Evolutionary conservation across 2,329 filamentous ascomycete genomes (phyloP).

Genomic region (Neofusicoccum sp.): DNA sequence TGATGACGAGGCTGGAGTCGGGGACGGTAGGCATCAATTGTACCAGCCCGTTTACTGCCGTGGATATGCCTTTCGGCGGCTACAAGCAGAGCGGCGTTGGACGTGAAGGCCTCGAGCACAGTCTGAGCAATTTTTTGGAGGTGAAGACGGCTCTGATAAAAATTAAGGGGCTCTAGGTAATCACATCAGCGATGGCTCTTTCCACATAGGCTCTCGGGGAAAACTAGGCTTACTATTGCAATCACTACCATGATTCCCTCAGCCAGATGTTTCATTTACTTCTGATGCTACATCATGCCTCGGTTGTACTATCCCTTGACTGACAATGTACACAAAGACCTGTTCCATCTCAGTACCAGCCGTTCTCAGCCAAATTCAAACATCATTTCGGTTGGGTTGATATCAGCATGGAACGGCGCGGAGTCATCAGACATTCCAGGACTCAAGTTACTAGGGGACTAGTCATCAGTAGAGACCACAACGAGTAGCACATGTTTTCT

Average conservation of each 20-base stretch:
- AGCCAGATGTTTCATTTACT: too few species aligned
- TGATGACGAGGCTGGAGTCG: slow-evolving; percentile 41
- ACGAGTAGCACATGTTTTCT: too few species aligned
- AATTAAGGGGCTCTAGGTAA: neutral
- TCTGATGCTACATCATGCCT: too few species aligned
- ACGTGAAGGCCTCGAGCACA: slow-evolving; percentile 32
- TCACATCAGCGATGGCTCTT: too few species aligned
- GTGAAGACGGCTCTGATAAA: slow-evolving; percentile 36
- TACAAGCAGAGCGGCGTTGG: slow-evolving; percentile 40
- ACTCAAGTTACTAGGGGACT: neutral
- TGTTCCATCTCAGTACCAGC: neutral
- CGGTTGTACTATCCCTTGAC: too few species aligned
- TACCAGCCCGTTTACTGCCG: slow-evolving; percentile 31
- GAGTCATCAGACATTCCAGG: neutral
- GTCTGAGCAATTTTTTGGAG: slow-evolving; percentile 36
- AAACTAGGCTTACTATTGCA: too few species aligned
- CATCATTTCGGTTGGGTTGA: neutral
- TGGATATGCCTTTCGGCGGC: slow-evolving; percentile 43
- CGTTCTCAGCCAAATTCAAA: neutral
- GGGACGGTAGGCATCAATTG: slow-evolving; percentile 43
- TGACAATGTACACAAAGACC: too few species aligned
- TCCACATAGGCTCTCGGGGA: too few species aligned
- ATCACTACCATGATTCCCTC: too few species aligned
- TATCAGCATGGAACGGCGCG: neutral
- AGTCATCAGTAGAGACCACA: too few species aligned